These are phyloP conservation scores for Glomus cerebriforme DNA, from an alignment of 192 early-diverging fungal genomes.

Conservation along the genomic window DNA sequence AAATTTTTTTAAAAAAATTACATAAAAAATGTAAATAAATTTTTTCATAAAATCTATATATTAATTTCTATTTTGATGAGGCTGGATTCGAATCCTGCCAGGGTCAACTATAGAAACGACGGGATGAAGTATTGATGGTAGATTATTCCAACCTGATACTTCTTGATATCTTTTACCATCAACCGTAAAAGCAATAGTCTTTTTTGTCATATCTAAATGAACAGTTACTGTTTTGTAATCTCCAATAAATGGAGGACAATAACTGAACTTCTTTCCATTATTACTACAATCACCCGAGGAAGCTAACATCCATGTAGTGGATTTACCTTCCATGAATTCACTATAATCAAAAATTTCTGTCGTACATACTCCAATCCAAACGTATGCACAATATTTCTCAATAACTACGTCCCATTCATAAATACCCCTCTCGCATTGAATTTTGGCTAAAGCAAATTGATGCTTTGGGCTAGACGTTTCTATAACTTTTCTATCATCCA, in stretches of 20 bases:
- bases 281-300: background rate
- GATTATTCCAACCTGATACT: background rate
- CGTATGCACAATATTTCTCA: background rate
- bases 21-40: too few relatives aligned
- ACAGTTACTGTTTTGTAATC: background rate
- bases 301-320: background rate
- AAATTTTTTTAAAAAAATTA: too few relatives aligned
- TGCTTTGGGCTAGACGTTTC: background rate
- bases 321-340: background rate
- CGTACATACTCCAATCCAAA: background rate
- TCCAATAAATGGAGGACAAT: background rate
- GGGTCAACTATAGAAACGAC: background rate
- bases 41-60: too few relatives aligned
- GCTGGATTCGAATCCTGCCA: background rate
- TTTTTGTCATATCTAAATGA: slow-evolving; percentile 23
- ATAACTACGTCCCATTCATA: slow-evolving; percentile 28
- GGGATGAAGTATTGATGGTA: slow-evolving; percentile 22
- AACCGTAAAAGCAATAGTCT: slow-evolving; percentile 7
- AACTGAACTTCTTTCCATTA: background rate
- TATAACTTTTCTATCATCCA: background rate
- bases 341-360: background rate
- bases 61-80: background rate
- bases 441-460: background rate
- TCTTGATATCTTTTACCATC: slow-evolving; percentile 8
- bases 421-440: background rate